Evolutionary conservation across 306 rosid species (phyloP), one percentile per base, ranked within the genome.

Genomic region (Glycine tomentella): DNA sequence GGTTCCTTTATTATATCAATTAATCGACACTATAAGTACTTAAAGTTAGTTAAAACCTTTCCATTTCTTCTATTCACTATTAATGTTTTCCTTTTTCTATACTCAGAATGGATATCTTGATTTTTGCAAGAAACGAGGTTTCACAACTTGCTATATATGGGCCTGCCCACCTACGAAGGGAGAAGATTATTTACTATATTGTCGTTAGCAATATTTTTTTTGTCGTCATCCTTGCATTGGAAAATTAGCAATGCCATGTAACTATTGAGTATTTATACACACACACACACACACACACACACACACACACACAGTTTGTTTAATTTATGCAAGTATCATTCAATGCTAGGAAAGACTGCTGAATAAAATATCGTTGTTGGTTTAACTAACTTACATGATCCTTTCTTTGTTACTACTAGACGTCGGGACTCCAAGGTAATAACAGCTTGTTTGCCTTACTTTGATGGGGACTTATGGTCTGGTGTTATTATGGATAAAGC

Each of bases 391-490:
- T 14, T 93, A 5, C 78, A 93, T 70, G 92, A 93, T 67, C 82
- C 58, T 4, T 91, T 88, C 78, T 90, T 93, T 76, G 78, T 77
- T 63, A 57, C 88, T 17, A 63, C 77, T 34, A 80, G 78, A 72
- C 81, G 84, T 44, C 13, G 49, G 8, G 48, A 83, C 69, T 80
- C 72, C 64, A 88, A 88, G 80, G 90, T 93, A 36, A 87, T 93
- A 1, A 84, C 86, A 49, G 81, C 97, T 75, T 84, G 70, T 9
- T 85, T 93, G 80, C 94, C 97, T 15, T 91, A 88, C 82, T 93
- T 93, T 85, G 91, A 91, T 72, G 97, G 97, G 15, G 97, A 88
- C 66, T 88, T 78, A 50, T 93, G 94, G 93, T 86, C 84, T 36
- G 58, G 63, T 49, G 59, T 76, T 61, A 86, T 85, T 13, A 90